phyloP scores from a whole-genome alignment of 768 basidiomycete genomes.

The Mrakia hoshinonis region DNA sequence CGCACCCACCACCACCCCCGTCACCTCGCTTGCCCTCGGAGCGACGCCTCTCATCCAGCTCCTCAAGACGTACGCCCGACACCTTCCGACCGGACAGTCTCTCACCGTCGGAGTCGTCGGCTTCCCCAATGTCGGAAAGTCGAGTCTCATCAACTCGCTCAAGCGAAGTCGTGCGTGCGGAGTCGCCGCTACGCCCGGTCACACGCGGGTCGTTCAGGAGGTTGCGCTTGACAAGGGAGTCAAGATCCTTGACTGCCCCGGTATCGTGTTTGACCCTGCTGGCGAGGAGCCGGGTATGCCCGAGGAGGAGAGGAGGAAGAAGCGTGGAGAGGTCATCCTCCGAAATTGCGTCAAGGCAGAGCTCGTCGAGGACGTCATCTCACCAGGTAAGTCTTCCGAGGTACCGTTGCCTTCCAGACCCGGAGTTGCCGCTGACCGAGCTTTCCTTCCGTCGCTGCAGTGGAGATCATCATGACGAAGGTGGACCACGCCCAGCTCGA shows the following conservation, averaged over 20 bases:
- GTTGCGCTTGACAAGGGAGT: slow-evolving; percentile 86
- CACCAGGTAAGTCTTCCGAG: slow-evolving; percentile 58
- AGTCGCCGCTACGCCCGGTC: slow-evolving; percentile 88
- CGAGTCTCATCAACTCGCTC: slow-evolving; percentile 83
- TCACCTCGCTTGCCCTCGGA: slow-evolving; percentile 39
- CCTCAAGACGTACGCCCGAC: slow-evolving; percentile 51
- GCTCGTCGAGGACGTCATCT: slow-evolving; percentile 79
- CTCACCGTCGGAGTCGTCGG: slow-evolving; percentile 82
- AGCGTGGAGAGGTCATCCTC: slow-evolving; percentile 54
- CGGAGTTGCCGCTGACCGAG: not conserved
- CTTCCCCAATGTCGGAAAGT: slow-evolving; percentile 96
- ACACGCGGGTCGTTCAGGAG: slow-evolving; percentile 84
- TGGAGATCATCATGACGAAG: slow-evolving; percentile 73
- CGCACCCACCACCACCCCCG: slow-evolving; percentile 30
- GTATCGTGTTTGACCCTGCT: slow-evolving; percentile 73
- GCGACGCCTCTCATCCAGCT: slow-evolving; percentile 59
- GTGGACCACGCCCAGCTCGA: slow-evolving; percentile 63
- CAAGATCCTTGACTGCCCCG: slow-evolving; percentile 87
- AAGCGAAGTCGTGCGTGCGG: slow-evolving; percentile 62
- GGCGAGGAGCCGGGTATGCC: slow-evolving; percentile 52
- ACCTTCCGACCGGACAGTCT: slow-evolving; percentile 39
- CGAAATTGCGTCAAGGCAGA: slow-evolving; percentile 86
- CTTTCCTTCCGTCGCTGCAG: slow-evolving; percentile 42
- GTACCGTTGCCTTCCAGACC: not conserved
- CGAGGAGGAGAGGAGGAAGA: slow-evolving; percentile 34